Evolutionary conservation across 306 rosid genomes (phyloP).

Genomic region (Canavalia ensiformis): DNA sequence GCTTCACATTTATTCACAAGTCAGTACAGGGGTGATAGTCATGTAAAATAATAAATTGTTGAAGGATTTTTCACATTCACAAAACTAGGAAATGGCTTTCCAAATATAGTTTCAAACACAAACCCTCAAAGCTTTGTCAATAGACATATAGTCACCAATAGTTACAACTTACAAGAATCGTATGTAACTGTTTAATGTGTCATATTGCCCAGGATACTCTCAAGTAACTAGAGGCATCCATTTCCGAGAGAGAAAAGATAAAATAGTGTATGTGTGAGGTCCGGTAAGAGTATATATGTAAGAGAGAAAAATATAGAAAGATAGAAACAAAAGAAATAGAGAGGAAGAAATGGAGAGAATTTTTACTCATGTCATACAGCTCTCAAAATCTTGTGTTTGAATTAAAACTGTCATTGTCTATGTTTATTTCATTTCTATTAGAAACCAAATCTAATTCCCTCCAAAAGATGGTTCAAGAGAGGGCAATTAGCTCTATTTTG

Average conservation of each 20-base stretch:
- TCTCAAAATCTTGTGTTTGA: background rate
- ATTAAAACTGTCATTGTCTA: background rate
- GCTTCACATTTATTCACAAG: background rate
- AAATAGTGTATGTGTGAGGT: too few relatives aligned
- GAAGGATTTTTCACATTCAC: background rate
- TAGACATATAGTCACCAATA: background rate
- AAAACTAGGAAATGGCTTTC: background rate
- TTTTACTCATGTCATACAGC: background rate
- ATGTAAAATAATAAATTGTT: slow-evolving; percentile 12
- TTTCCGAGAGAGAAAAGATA: too few relatives aligned
- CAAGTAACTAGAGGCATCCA: too few relatives aligned
- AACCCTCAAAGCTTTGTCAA: background rate
- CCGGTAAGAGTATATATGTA: too few relatives aligned
- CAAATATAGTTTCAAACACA: background rate
- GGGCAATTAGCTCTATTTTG: too few relatives aligned
- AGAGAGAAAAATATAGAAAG: too few relatives aligned
- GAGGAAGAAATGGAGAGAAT: too few relatives aligned
- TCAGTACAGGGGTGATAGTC: background rate
- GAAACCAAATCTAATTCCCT: background rate
- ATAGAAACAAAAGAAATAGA: too few relatives aligned
- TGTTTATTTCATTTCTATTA: background rate
- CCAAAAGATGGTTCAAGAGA: background rate
- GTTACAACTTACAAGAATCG: background rate
- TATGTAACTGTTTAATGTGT: background rate
- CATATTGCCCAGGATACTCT: background rate